Percentiles rank a stretch among this genome's conserved stretches.
Conservation (phyloP, 208 protist genomes). For the Novymonas esmeraldas region DNA sequence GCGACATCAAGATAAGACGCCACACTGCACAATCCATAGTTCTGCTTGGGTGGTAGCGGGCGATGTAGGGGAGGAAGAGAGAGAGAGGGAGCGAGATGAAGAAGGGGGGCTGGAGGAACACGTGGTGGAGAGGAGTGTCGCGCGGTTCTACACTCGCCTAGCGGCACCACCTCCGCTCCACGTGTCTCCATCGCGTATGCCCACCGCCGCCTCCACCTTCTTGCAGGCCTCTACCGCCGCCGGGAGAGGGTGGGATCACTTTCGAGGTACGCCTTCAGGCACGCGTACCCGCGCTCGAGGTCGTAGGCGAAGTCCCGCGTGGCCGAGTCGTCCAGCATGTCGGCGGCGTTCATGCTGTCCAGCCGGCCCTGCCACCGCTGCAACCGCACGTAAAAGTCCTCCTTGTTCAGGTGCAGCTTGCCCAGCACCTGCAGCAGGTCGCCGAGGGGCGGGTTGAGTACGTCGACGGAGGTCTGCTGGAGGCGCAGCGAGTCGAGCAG, state of each 20-base stretch:
- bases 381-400: slow-evolving; percentile 70
- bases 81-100: too few relatives aligned
- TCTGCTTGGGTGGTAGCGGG: too few relatives aligned
- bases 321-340: slow-evolving; percentile 84
- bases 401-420: slow-evolving; percentile 44
- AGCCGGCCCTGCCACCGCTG: slow-evolving; percentile 72
- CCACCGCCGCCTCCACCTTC: background rate
- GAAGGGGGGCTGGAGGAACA: too few relatives aligned
- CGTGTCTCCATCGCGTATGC: too few relatives aligned
- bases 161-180: too few relatives aligned
- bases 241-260: slow-evolving; percentile 39
- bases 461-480: slow-evolving; percentile 91
- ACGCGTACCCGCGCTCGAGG: slow-evolving; percentile 86
- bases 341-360: slow-evolving; percentile 90
- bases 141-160: too few relatives aligned
- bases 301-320: slow-evolving; percentile 92
- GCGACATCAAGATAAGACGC: too few relatives aligned
- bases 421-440: slow-evolving; percentile 81
- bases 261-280: slow-evolving; percentile 75
- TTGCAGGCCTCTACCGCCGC: background rate
- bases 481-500: slow-evolving; percentile 92
- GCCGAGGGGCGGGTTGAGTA: slow-evolving; percentile 88
- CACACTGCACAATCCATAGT: too few relatives aligned
- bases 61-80: too few relatives aligned
- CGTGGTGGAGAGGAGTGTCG: too few relatives aligned